A percentile compares a stretch with the other conserved stretches of the same genome.
Conservation (phyloP, 2,329 filamentous ascomycete genomes). For the Paecilomyces fulvus region DNA sequence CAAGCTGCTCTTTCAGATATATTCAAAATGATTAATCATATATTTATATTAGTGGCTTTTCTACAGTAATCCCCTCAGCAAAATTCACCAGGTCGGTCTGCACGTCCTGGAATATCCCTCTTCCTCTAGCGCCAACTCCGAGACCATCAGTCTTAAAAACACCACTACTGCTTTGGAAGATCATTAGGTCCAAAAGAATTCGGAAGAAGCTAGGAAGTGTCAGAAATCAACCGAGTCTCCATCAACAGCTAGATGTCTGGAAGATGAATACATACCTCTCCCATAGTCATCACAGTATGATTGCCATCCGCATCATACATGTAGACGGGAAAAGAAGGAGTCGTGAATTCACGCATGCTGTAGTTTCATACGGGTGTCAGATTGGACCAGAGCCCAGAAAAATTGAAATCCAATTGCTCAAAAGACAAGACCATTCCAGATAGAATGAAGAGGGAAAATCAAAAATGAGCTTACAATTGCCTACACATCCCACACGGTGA, state of each 20-base stretch:
- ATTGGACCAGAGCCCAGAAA: neutral
- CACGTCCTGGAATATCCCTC: neutral
- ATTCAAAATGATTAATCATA: too few relatives aligned
- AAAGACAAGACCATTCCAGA: neutral
- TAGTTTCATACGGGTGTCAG: neutral
- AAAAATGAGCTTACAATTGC: slow-evolving; percentile 57
- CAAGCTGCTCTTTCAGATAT: too few relatives aligned
- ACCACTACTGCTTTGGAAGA: slow-evolving; percentile 28
- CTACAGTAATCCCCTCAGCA: too few relatives aligned
- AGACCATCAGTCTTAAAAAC: neutral
- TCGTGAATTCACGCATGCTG: slow-evolving; percentile 65
- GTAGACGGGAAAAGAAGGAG: slow-evolving; percentile 63
- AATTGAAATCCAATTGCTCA: slow-evolving; percentile 1
- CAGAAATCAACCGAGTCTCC: neutral
- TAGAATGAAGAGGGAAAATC: neutral
- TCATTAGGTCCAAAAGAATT: slow-evolving; percentile 60
- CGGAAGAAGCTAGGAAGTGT: slow-evolving; percentile 50
- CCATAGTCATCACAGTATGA: slow-evolving; percentile 36
- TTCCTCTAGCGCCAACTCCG: neutral
- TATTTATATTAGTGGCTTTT: too few relatives aligned
- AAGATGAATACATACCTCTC: slow-evolving; percentile 22
- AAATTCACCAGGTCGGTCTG: neutral
- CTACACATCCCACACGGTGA: slow-evolving; percentile 92
- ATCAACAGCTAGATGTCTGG: neutral
- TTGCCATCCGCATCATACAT: slow-evolving; percentile 84